Evolutionary conservation across 2,329 filamentous ascomycete species (phyloP).

Genomic region (Fusarium sacchari): DNA sequence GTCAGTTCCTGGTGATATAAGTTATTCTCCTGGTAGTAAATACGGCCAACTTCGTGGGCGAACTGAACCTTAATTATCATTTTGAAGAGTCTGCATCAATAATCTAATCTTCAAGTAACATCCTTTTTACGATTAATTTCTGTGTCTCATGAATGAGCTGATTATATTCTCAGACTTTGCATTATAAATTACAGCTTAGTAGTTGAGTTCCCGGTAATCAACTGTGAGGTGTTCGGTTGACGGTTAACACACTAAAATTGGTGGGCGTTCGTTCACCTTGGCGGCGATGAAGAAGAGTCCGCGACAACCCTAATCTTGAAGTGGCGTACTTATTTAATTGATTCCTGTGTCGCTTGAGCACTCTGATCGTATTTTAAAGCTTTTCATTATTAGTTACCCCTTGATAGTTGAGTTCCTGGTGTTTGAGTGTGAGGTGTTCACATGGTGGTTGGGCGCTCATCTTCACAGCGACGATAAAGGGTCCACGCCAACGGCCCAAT

Average conservation of each 20-base stretch:
- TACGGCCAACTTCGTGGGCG: not conserved
- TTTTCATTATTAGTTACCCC: not conserved
- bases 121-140: not conserved
- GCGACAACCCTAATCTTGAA: not conserved
- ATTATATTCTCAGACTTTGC: not conserved
- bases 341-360: not conserved
- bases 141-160: not conserved
- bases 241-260: not conserved
- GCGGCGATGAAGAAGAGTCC: not conserved
- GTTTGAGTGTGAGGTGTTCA: not conserved
- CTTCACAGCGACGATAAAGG: not conserved
- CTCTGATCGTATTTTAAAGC: not conserved
- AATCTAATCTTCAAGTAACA: not conserved
- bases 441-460: not conserved
- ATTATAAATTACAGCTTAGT: not conserved
- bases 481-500: not conserved
- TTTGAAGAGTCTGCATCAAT: not conserved
- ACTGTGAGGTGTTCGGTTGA: rapidly evolving
- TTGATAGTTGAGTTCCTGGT: not conserved
- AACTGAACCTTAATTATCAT: not conserved
- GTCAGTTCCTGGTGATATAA: not conserved
- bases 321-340: not conserved
- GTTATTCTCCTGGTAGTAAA: not conserved
- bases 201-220: not conserved
- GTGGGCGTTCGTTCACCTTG: not conserved